Evolutionary conservation across 1,284 basidiomycete species (phyloP), one percentile per base, ranked within the genome.

Genomic region (Cerioporus squamosus): DNA sequence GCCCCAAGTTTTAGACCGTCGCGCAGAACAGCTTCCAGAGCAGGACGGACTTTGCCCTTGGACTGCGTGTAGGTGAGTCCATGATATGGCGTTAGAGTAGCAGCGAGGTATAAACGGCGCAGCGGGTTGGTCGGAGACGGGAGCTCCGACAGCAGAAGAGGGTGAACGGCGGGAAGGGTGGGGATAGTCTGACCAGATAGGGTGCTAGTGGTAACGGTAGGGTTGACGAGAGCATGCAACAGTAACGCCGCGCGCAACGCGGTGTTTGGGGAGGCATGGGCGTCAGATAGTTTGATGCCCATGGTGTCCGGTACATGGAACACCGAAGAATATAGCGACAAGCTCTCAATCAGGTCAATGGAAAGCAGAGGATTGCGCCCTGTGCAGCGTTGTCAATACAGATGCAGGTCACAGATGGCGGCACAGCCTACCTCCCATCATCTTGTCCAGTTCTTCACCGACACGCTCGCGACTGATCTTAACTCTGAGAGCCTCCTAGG

Each of bases 401-500:
- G 5, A 29, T 36, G 33, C 10, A 10, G 3, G 33, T 10, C 10
- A 12, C 33, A 36, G 33, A 6, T 10, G 10, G 33, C 20, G 20
- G 20, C 6, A 14, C 10, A 23, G 14, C 15, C 24, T 29, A 90
- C 93, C 88, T 79, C 88, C 87, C 68, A 97, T 81, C 92, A 97
- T 97, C 72, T 97, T 98, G 62, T 89, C 84, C 6, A 96, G 69
- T 71, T 98, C 95, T 63, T 91, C 91, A 0, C 95, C 95, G 8
- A 95, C 85, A n/a, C 95, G 84, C 75, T 97, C 95, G 58, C 91
- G 84, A 46, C 91, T 91, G 40, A 98, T 92, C 72, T 97, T 96
- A 2, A 78, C 79, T 4, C 84, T 75, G 10, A 98, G 77, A 0
- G 89, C 91, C 50, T 81, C 76, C 94, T 95, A 18, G 5, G 10